These are phyloP conservation scores for Falciphora oryzae DNA, from an alignment of 2,329 filamentous ascomycete species.

Conservation along the genomic window DNA sequence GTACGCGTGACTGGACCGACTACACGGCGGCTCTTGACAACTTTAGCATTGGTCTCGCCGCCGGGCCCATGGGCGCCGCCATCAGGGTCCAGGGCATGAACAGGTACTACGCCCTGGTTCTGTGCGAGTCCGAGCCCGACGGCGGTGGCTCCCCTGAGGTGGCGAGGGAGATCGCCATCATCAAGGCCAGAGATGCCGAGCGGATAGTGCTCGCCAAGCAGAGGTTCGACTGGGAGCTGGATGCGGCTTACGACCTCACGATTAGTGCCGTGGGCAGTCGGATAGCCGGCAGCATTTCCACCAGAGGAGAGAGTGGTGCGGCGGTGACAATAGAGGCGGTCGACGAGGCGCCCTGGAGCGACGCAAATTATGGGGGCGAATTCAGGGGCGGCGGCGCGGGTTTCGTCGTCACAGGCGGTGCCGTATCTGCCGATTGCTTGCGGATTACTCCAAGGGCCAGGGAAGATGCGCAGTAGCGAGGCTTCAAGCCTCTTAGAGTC, in stretches of 20 bases:
- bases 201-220: background rate
- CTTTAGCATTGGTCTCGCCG: slow-evolving; percentile 22
- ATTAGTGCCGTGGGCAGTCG: background rate
- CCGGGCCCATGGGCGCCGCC: slow-evolving; percentile 17
- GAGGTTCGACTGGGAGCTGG: background rate
- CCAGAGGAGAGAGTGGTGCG: too few species aligned
- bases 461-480: background rate
- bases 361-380: background rate
- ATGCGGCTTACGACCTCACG: background rate
- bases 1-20: slow-evolving; percentile 27
- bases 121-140: slow-evolving; percentile 10
- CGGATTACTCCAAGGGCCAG: background rate
- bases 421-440: background rate
- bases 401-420: background rate
- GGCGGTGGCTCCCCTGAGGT: too few species aligned
- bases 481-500: background rate
- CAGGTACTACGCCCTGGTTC: slow-evolving; percentile 24
- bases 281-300: background rate
- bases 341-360: background rate
- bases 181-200: background rate
- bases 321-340: background rate
- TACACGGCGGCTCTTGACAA: slow-evolving; percentile 19
- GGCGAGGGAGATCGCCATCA: background rate
- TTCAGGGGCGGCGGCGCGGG: background rate
- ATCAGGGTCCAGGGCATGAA: slow-evolving; percentile 24